These are phyloP conservation scores for Monosporascus sp. DNA, from an alignment of 2,329 filamentous ascomycete species.

Conservation along the genomic window DNA sequence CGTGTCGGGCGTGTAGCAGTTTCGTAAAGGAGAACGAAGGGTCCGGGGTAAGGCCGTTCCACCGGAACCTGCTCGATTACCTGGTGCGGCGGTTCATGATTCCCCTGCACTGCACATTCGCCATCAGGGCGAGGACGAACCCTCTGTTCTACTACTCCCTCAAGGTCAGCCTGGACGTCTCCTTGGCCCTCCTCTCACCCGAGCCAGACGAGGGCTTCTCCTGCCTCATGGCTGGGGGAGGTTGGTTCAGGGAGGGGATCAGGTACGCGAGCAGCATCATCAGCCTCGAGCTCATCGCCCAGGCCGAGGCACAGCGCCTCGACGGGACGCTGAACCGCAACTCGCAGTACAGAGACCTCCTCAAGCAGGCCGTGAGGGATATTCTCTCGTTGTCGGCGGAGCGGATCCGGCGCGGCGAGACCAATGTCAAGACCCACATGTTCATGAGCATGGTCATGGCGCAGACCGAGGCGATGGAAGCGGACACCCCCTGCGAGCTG, in stretches of 20 bases:
- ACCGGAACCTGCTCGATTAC: constrained; percentile 45
- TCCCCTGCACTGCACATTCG: constrained; percentile 47
- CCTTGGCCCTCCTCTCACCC: constrained; percentile 31
- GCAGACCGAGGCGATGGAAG: constrained; percentile 32
- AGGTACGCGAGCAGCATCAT: constrained; percentile 28
- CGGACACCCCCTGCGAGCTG: constrained; percentile 17
- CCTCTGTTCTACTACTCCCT: constrained; percentile 45
- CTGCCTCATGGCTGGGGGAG: constrained; percentile 33
- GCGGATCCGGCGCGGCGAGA: constrained; percentile 35
- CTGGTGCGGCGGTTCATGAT: constrained; percentile 50
- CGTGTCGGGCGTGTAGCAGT: constrained; percentile 15
- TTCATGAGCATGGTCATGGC: constrained; percentile 35
- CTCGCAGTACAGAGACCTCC: constrained; percentile 20
- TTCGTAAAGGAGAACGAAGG: constrained; percentile 16
- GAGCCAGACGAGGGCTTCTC: constrained; percentile 32
- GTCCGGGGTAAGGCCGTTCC: constrained; percentile 28
- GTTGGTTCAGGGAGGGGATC: constrained; percentile 36
- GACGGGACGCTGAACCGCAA: constrained; percentile 26
- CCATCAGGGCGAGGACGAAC: constrained; percentile 34
- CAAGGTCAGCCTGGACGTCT: constrained; percentile 41
- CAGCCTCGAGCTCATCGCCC: constrained; percentile 32
- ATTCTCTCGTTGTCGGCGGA: constrained; percentile 23
- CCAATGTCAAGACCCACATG: constrained; percentile 38
- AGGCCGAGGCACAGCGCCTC: constrained; percentile 21
- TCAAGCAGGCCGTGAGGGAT: constrained; percentile 27